Conservation (phyloP, 1,284 basidiomycete genomes). For the Rhodotorula sp. region DNA sequence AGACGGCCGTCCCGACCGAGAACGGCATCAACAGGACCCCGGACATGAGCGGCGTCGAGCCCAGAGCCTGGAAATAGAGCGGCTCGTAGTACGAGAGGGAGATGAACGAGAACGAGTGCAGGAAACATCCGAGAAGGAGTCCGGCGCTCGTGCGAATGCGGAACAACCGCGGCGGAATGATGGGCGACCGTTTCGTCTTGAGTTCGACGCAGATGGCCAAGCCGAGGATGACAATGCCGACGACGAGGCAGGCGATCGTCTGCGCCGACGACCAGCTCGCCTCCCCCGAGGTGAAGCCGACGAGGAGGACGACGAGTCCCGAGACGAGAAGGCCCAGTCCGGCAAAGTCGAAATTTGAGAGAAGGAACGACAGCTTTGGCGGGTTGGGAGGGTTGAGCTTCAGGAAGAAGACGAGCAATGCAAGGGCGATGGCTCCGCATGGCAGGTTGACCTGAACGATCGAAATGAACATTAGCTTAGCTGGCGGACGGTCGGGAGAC, state of each 20-base stretch:
- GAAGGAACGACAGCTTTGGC: slow-evolving; percentile 27
- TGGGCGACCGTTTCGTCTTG: slow-evolving; percentile 68
- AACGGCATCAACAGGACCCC: slow-evolving; percentile 74
- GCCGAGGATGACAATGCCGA: slow-evolving; percentile 65
- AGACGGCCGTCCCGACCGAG: slow-evolving; percentile 57
- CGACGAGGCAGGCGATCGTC: slow-evolving; percentile 70
- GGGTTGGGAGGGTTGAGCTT: slow-evolving; percentile 62
- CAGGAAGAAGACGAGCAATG: slow-evolving; percentile 60
- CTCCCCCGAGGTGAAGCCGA: slow-evolving; percentile 43
- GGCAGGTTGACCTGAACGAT: slow-evolving; percentile 39
- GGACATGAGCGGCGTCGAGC: slow-evolving; percentile 69
- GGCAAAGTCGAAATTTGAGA: slow-evolving; percentile 68
- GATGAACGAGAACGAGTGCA: slow-evolving; percentile 71
- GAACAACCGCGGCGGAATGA: slow-evolving; percentile 77
- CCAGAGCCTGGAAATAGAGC: slow-evolving; percentile 60
- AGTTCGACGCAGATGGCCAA: slow-evolving; percentile 63
- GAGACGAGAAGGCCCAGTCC: slow-evolving; percentile 69
- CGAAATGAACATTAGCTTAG: background rate
- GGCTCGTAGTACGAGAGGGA: slow-evolving; percentile 39
- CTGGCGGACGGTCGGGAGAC: no score
- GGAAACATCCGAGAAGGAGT: slow-evolving; percentile 62
- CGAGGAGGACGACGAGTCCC: slow-evolving; percentile 28
- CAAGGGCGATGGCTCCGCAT: slow-evolving; percentile 65
- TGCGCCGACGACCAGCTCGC: slow-evolving; percentile 52
- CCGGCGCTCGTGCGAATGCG: slow-evolving; percentile 71